phyloP scores from a whole-genome alignment of 208 protist species.

The Wallacemonas sp. region DNA sequence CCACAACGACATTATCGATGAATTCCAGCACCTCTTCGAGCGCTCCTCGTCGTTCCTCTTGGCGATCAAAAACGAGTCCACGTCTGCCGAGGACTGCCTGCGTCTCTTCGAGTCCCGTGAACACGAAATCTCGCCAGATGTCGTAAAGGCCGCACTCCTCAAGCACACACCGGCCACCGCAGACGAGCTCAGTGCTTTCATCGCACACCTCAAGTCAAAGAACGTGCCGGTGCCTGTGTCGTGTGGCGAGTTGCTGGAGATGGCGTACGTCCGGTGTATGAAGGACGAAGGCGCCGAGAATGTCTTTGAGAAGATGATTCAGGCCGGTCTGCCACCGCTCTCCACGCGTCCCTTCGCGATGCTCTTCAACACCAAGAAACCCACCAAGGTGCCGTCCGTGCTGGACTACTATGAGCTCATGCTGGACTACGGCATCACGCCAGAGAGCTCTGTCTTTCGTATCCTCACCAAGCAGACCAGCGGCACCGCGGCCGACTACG shows the following conservation, averaged over 20 bases:
- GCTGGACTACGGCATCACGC: slow-evolving; percentile 83
- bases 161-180: slow-evolving; percentile 39
- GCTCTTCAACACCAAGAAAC: slow-evolving; percentile 66
- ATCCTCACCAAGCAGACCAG: slow-evolving; percentile 80
- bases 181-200: slow-evolving; percentile 31
- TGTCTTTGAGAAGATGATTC: slow-evolving; percentile 52
- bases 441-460: slow-evolving; percentile 70
- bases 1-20: slow-evolving; percentile 60
- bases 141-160: slow-evolving; percentile 53
- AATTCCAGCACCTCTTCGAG: slow-evolving; percentile 61
- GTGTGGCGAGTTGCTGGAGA: slow-evolving; percentile 56
- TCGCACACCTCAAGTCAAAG: slow-evolving; percentile 43
- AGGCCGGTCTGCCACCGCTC: slow-evolving; percentile 62
- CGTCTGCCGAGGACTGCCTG: slow-evolving; percentile 36
- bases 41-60: slow-evolving; percentile 61
- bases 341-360: slow-evolving; percentile 80
- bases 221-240: slow-evolving; percentile 37
- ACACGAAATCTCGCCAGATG: slow-evolving; percentile 34
- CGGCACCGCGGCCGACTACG: slow-evolving; percentile 44
- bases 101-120: slow-evolving; percentile 28
- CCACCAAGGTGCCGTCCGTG: slow-evolving; percentile 33
- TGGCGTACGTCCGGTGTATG: slow-evolving; percentile 69
- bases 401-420: slow-evolving; percentile 88
- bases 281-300: slow-evolving; percentile 58
- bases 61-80: slow-evolving; percentile 31